Conservation (phyloP, 2,329 filamentous ascomycete genomes). For the Amauroascus niger region DNA sequence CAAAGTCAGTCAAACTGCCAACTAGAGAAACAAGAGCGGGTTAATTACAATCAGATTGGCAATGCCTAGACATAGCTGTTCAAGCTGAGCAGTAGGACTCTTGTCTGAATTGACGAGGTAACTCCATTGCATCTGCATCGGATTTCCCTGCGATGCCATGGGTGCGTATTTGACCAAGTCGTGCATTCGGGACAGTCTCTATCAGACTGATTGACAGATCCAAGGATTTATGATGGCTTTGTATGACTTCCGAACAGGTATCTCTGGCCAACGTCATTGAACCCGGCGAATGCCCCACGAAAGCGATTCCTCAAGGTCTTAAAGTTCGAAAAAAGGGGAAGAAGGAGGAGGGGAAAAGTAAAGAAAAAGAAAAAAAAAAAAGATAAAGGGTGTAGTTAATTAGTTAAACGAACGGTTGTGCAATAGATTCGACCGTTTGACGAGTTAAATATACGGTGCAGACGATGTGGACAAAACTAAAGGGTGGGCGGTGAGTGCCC, state of each 20-base stretch:
- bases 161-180: slow-evolving; percentile 20
- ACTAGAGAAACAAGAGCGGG: neutral
- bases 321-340: too few species aligned
- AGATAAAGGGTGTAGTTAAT: too few species aligned
- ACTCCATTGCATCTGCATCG: slow-evolving; percentile 44
- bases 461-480: too few species aligned
- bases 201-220: neutral
- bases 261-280: neutral
- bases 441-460: too few species aligned
- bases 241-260: neutral
- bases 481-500: too few species aligned
- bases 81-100: slow-evolving; percentile 55
- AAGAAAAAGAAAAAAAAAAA: neutral
- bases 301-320: neutral
- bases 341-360: neutral
- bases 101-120: slow-evolving; percentile 57
- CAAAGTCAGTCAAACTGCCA: neutral
- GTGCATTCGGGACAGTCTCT: slow-evolving; percentile 4
- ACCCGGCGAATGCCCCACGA: neutral
- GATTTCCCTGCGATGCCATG: slow-evolving; percentile 19
- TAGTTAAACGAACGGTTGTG: too few species aligned
- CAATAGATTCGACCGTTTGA: too few species aligned
- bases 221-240: neutral
- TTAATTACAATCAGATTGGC: slow-evolving; percentile 56
- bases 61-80: slow-evolving; percentile 59